Conservation (phyloP, 2,329 filamentous ascomycete genomes). For the Fusarium sororula region DNA sequence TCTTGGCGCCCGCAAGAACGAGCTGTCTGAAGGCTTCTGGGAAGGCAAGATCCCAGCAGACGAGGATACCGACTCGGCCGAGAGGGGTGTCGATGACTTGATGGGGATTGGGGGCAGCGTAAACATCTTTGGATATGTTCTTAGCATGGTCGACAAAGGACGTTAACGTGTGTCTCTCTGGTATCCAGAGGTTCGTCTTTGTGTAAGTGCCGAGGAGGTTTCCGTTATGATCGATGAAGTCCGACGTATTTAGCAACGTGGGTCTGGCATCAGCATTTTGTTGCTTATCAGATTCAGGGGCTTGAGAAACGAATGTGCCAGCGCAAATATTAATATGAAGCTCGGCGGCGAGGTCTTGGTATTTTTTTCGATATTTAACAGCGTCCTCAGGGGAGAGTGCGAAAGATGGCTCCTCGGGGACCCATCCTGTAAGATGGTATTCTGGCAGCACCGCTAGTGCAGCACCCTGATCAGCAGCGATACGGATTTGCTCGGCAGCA, state of each 20-base stretch:
- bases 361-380: constrained; percentile 64
- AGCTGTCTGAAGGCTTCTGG: constrained; percentile 80
- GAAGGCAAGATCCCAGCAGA: constrained; percentile 84
- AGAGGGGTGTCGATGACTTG: constrained; percentile 67
- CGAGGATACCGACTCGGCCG: constrained; percentile 66
- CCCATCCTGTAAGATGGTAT: constrained; percentile 81
- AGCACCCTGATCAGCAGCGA: constrained; percentile 20
- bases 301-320: constrained; percentile 73
- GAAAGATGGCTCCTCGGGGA: constrained; percentile 69
- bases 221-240: constrained; percentile 74
- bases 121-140: constrained; percentile 55
- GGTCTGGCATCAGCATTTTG: constrained; percentile 55
- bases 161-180: constrained; percentile 68
- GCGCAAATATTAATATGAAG: constrained; percentile 74
- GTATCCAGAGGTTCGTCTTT: constrained; percentile 81
- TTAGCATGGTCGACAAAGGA: constrained; percentile 32
- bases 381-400: constrained; percentile 60
- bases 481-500: constrained; percentile 27
- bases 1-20: constrained; percentile 72
- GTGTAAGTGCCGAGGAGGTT: constrained; percentile 70
- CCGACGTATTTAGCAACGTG: constrained; percentile 66
- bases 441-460: constrained; percentile 72
- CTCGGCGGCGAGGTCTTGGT: constrained; percentile 71
- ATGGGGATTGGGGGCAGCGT: constrained; percentile 51
- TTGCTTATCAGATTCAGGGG: constrained; percentile 51